A percentile compares a stretch with the other conserved stretches of the same genome.
Evolutionary conservation across 768 basidiomycete species (phyloP).

Genomic region (Collybia nuda): DNA sequence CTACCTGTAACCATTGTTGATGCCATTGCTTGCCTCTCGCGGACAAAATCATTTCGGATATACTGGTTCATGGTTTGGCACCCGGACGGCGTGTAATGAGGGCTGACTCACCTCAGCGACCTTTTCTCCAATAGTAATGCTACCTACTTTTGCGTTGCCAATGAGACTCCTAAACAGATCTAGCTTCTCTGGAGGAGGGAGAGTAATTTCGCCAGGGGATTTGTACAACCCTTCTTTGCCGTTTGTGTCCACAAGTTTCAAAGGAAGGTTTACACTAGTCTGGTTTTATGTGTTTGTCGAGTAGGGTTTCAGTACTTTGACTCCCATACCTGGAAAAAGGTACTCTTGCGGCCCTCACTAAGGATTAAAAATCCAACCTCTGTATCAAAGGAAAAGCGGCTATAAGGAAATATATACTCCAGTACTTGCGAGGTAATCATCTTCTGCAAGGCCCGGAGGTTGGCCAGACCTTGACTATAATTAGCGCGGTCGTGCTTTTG

Average conservation of each 20-base stretch:
- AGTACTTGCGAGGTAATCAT: conserved; percentile 65
- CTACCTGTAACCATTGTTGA: conserved; percentile 21
- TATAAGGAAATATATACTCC: conserved; percentile 77
- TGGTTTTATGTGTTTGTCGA: conserved; percentile 21
- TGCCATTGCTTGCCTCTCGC: conserved; percentile 34
- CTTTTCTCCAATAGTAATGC: conserved; percentile 48
- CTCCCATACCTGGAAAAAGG: conserved; percentile 65
- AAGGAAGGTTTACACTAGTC: conserved; percentile 59
- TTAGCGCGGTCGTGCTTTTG: no score
- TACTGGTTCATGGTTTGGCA: conserved; percentile 37
- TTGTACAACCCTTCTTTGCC: conserved; percentile 48
- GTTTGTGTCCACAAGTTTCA: conserved; percentile 28
- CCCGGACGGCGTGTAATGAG: background rate
- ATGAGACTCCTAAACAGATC: conserved; percentile 57
- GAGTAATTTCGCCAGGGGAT: conserved; percentile 33
- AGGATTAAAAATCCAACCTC: conserved; percentile 68
- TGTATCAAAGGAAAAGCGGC: conserved; percentile 68
- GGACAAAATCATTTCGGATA: conserved; percentile 76
- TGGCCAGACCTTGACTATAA: conserved; percentile 49
- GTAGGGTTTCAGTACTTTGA: background rate
- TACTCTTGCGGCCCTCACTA: conserved; percentile 63
- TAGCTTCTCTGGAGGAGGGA: conserved; percentile 50
- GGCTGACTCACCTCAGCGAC: conserved; percentile 54
- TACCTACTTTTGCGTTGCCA: conserved; percentile 59
- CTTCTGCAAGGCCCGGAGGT: conserved; percentile 63